Evolutionary conservation across 306 rosid species (phyloP).

Genomic region (Acacia crassicarpa): DNA sequence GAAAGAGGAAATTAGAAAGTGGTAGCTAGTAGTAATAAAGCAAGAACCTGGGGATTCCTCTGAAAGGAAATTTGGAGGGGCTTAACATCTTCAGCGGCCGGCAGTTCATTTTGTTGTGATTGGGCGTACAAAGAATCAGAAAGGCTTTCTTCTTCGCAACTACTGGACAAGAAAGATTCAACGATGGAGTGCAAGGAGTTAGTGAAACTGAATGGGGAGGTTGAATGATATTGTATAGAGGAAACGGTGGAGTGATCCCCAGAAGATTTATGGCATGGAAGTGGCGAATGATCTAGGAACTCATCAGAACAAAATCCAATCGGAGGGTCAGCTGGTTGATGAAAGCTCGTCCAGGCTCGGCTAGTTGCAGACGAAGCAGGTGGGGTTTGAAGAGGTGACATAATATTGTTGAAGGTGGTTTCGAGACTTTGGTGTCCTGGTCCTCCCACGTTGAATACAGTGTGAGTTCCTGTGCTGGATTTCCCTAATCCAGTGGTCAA

Average conservation of each 20-base stretch:
- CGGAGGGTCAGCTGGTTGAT: slow-evolving; percentile 12
- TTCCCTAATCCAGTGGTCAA: slow-evolving; percentile 27
- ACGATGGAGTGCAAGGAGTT: slow-evolving; percentile 33
- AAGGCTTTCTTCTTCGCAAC: slow-evolving; percentile 26
- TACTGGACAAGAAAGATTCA: slow-evolving; percentile 36
- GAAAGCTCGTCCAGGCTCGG: not conserved
- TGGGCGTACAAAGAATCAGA: slow-evolving; percentile 20
- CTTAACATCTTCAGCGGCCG: slow-evolving; percentile 21
- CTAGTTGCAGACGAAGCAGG: slow-evolving; percentile 17
- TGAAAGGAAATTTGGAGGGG: slow-evolving; percentile 34
- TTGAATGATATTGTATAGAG: slow-evolving; percentile 11
- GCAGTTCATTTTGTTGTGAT: slow-evolving; percentile 19
- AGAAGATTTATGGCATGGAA: slow-evolving; percentile 24
- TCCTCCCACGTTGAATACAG: slow-evolving; percentile 27
- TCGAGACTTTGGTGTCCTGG: slow-evolving; percentile 30
- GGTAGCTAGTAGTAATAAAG: not conserved
- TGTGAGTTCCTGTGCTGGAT: slow-evolving; percentile 25
- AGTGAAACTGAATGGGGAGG: slow-evolving; percentile 21
- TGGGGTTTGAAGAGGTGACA: slow-evolving; percentile 26
- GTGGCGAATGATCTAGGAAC: slow-evolving; percentile 25
- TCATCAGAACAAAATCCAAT: slow-evolving; percentile 32
- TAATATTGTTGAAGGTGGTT: slow-evolving; percentile 21
- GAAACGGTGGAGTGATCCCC: slow-evolving; percentile 30
- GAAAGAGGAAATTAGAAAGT: not conserved
- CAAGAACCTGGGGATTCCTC: slow-evolving; percentile 34